phyloP scores from a whole-genome alignment of 805 yeast genomes.

The Pichia scutulata region DNA sequence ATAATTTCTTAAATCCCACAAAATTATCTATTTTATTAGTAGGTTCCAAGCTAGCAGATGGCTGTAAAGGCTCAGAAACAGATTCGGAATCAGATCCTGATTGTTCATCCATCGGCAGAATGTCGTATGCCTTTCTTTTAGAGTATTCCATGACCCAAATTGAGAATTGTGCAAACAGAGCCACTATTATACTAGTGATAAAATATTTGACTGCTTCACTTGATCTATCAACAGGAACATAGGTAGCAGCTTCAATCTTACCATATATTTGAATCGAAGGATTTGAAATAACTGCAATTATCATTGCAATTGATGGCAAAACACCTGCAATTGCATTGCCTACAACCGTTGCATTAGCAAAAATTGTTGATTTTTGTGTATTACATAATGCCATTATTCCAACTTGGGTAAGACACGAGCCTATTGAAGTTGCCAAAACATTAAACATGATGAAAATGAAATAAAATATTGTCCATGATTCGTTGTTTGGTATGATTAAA shows the following conservation, averaged over 20 bases:
- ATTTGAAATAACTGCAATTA: constrained; percentile 37
- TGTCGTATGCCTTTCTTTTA: constrained; percentile 12
- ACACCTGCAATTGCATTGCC: constrained; percentile 96
- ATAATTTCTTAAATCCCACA: constrained; percentile 54
- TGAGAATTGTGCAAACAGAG: constrained; percentile 15
- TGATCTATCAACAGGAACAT: constrained; percentile 15
- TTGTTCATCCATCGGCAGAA: constrained; percentile 3
- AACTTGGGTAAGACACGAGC: constrained; percentile 79
- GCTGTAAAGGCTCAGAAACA: not conserved
- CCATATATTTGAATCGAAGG: not conserved
- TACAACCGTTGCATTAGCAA: constrained; percentile 85
- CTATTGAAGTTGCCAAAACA: constrained; percentile 60
- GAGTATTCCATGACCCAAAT: constrained; percentile 19
- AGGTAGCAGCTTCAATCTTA: not conserved
- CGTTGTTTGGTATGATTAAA: constrained; percentile 19
- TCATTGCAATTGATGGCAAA: constrained; percentile 68
- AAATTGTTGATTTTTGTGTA: constrained; percentile 49
- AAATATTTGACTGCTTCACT: constrained; percentile 33
- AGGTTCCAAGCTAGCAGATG: not conserved
- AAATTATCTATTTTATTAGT: constrained; percentile 19
- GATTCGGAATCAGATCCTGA: not conserved
- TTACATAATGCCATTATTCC: constrained; percentile 86
- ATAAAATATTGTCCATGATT: constrained; percentile 31
- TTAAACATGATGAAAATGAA: constrained; percentile 51
- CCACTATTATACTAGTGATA: constrained; percentile 22